Base-by-base conservation (phyloP, 2,329 filamentous ascomycete genomes). In the Claviceps cyperi region DNA sequence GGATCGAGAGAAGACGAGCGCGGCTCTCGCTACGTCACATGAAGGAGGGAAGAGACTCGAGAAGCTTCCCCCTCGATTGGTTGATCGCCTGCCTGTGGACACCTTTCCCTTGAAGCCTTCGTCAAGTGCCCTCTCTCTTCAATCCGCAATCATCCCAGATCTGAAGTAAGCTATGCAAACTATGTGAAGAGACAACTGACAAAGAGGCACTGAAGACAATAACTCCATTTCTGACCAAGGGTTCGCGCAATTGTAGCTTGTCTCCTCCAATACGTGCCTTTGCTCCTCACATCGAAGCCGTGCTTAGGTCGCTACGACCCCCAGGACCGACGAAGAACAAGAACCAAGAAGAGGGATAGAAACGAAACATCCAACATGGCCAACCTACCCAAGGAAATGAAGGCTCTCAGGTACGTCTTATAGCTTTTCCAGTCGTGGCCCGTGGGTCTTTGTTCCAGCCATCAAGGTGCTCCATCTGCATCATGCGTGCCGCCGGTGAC, bases 331-430 rank as follows among this genome's bases (percentile, higher is more conserved):
- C 5, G 1, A 36, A 32, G 5, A 13, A 37, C 8, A 32, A 15
- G 5, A 41, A 22, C 15, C 21, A 22, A 38, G 17, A n/a, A 44
- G 13, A 46, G 21, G 14, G 5, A 22, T 5, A 22, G 2, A 5
- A 22, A 17, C 19, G 15, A 28, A 14, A 0, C 8, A 2, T 46
- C 11, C 35, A 51, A 48, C 6, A 67, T 66, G 60, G 62, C 62
- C 51, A 60, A 58, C 58, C 68, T 79, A 54, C 74, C 74, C 52
- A 67, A 70, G 62, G 68, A 72, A 55, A 80, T 77, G 75, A 81
- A 81, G 66, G 78, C 78, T 66, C 73, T 81, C 64, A 69, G 73
- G 77, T 78, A 66, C 57, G 71, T 64, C 24, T 39, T 57, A 55
- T 50, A 55, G 48, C 4, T 32, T 35, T 36, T 4, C 28, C 28